Conservation (phyloP, 2,329 filamentous ascomycete genomes). For the Cladosporium sp. region DNA sequence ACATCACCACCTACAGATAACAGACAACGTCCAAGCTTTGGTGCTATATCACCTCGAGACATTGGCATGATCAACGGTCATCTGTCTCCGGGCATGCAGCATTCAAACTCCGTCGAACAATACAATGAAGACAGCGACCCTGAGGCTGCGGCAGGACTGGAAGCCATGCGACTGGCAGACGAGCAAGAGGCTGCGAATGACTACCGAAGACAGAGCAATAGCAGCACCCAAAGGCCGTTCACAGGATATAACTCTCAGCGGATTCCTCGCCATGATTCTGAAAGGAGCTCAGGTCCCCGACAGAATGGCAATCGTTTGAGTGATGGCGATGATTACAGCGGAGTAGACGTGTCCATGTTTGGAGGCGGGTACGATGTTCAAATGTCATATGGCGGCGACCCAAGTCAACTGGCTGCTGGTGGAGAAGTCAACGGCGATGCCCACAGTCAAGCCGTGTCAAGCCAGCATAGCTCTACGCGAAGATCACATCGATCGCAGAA, state of each 20-base stretch:
- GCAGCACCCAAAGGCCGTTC: slow-evolving; percentile 45
- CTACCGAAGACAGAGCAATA: slow-evolving; percentile 55
- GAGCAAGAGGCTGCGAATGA: slow-evolving; percentile 63
- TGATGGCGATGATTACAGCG: slow-evolving; percentile 63
- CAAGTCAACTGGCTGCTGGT: slow-evolving; percentile 36
- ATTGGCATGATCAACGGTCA: slow-evolving; percentile 39
- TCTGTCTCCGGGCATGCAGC: slow-evolving; percentile 39
- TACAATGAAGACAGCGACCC: slow-evolving; percentile 76
- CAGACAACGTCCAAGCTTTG: slow-evolving; percentile 12
- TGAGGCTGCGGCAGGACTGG: slow-evolving; percentile 77
- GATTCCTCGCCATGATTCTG: slow-evolving; percentile 26
- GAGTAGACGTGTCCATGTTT: slow-evolving; percentile 68
- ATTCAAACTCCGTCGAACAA: slow-evolving; percentile 41
- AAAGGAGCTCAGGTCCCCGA: slow-evolving; percentile 8
- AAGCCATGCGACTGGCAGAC: slow-evolving; percentile 79
- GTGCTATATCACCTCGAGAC: slow-evolving; percentile 2
- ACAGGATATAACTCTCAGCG: slow-evolving; percentile 39
- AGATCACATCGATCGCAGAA: slow-evolving; percentile 40
- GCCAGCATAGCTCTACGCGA: slow-evolving; percentile 42
- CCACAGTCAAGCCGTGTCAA: slow-evolving; percentile 37
- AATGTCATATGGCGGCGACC: slow-evolving; percentile 56
- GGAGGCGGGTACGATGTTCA: slow-evolving; percentile 65
- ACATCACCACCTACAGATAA: slow-evolving; percentile 27
- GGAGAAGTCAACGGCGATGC: slow-evolving; percentile 28
- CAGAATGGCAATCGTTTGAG: slow-evolving; percentile 48